Base-by-base conservation (phyloP, 306 rosid species). In the Corylus heterophylla region DNA sequence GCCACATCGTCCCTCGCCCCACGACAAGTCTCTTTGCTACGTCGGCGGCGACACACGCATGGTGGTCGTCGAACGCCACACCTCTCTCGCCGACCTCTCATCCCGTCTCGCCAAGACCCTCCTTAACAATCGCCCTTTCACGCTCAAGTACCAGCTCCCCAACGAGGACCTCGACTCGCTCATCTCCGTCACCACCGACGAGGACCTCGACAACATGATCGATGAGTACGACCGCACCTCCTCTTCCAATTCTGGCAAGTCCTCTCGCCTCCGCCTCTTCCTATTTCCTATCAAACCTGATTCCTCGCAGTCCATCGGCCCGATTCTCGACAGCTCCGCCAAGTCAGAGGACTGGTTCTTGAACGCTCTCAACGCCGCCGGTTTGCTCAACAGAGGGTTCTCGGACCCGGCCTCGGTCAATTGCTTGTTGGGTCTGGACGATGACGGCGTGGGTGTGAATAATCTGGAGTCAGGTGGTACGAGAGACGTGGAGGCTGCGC, bases 1-100 rank as follows among this genome's bases (percentile, higher is more conserved):
- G 98, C 1, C 98, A 95, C 84, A 96, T 96, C 84, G 92, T 93
- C 18, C 99, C 99, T 1, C 94, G 99, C 8, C 99, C 99, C 98
- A 91, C 80, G 98, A 93, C 71, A 95, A 95, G 90, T 89, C 96
- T 1, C 92, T 95, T 51, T 95, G 97, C 80, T 95, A 95, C 81
- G 94, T 93, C 50, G 97, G 98, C 29, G 99, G 99, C 13, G 98
- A 93, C 44, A 95, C 98, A 1, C 90, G 99, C 5, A 93, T 95
- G 79, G 83, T 95, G 4, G 96, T 95, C 7, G 91, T 85, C 8
- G 99, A 95, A 20, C 92, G 97, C 27, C 71, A 76, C 12, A 88
- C 94, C 13, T 77, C 98, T 9, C 96, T 95, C 37, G 12, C 85
- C 16, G 97, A 93, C 80, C 88, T 95, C 49, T 84, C 88, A 35